Percentiles rank a stretch among this genome's conserved stretches.
Conservation (phyloP, 23 red algal genomes). For the Agarophyton chilense region DNA sequence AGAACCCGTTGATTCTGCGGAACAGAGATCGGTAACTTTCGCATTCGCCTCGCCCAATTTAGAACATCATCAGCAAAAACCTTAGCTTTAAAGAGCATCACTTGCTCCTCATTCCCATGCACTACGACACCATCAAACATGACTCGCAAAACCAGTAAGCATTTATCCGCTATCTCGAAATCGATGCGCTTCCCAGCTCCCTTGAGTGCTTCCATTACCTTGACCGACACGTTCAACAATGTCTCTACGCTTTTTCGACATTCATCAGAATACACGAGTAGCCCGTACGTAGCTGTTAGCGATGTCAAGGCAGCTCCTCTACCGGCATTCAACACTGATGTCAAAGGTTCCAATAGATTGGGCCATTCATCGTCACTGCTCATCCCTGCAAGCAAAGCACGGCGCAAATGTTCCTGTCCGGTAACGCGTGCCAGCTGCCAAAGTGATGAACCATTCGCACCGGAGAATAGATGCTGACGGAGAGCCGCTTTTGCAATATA, state of each 20-base stretch:
- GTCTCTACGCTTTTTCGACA: background rate
- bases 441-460: background rate
- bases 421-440: constrained; percentile 16
- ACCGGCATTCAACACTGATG: background rate
- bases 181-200: background rate
- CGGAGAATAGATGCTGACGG: constrained; percentile 10
- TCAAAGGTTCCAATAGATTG: background rate
- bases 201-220: constrained; percentile 4
- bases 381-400: background rate
- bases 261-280: constrained; percentile 14
- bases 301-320: constrained; percentile 2
- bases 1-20: background rate
- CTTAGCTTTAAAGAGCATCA: background rate
- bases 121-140: constrained; percentile 6
- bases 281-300: background rate
- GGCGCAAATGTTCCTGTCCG: constrained; percentile 2
- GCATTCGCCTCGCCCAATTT: constrained; percentile 12
- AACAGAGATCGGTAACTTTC: background rate
- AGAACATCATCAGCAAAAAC: constrained; percentile 4
- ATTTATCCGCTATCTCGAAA: constrained; percentile 24
- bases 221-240: background rate
- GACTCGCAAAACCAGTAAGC: background rate
- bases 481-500: constrained; percentile 1
- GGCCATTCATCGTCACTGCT: constrained; percentile 15
- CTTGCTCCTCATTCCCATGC: background rate